A percentile compares a stretch with the other conserved stretches of the same genome.
These are phyloP conservation scores for Daedaleopsis nitida DNA, from an alignment of 768 basidiomycete genomes.

Conservation along the genomic window DNA sequence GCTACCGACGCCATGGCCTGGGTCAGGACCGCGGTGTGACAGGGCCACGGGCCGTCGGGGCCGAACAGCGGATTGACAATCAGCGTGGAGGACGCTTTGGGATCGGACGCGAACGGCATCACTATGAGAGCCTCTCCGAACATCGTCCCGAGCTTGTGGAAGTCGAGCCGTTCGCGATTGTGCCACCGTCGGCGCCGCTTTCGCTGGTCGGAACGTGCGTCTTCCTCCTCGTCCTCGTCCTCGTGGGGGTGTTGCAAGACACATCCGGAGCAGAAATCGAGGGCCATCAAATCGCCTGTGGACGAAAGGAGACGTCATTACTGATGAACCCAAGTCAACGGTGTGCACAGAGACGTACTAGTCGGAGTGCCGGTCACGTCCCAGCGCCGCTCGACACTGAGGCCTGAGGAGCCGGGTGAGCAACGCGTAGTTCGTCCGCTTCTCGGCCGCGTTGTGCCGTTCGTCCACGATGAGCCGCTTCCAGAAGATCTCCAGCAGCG, in stretches of 20 bases:
- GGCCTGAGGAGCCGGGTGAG: conserved; percentile 62
- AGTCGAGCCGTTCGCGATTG: conserved; percentile 63
- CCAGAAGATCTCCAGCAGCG: conserved; percentile 78
- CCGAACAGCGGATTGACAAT: conserved; percentile 60
- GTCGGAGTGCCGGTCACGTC: conserved; percentile 92
- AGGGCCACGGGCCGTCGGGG: conserved; percentile 54
- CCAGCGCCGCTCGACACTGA: conserved; percentile 85
- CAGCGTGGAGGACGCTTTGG: conserved; percentile 46
- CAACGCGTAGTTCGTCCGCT: conserved; percentile 50
- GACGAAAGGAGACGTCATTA: not conserved
- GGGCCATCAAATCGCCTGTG: conserved; percentile 71
- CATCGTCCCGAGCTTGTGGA: conserved; percentile 77
- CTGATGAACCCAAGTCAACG: not conserved
- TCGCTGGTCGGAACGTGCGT: not conserved
- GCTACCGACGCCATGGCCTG: conserved; percentile 77
- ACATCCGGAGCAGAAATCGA: conserved; percentile 47
- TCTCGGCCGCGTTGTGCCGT: conserved; percentile 69
- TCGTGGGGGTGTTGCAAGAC: conserved; percentile 26
- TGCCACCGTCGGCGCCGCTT: conserved; percentile 75
- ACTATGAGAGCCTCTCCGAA: conserved; percentile 71
- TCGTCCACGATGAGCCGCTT: conserved; percentile 91
- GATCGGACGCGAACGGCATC: conserved; percentile 59
- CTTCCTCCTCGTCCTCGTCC: conserved; percentile 7
- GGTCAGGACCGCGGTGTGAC: conserved; percentile 64
- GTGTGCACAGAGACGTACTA: conserved; percentile 13